These are phyloP conservation scores for Aristolochia contorta DNA, from an alignment of 164 flowering plant genomes.

Conservation along the genomic window DNA sequence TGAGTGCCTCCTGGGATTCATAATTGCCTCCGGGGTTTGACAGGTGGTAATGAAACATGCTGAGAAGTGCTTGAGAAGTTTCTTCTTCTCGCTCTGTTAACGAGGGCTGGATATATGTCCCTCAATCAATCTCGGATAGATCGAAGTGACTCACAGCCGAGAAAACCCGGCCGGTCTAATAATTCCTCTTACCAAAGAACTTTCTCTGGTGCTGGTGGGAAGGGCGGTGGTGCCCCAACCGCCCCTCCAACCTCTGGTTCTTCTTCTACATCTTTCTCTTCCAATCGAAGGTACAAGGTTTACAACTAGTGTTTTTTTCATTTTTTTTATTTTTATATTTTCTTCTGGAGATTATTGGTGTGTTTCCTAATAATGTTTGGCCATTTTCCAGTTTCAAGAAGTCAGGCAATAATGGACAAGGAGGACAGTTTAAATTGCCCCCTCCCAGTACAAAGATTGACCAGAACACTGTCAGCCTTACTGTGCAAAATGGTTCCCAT, in stretches of 20 bases:
- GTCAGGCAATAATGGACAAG: conserved; percentile 53
- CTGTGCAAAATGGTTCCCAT: conserved; percentile 48
- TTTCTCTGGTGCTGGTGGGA: conserved; percentile 35
- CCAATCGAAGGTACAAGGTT: conserved; percentile 36
- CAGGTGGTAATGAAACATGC: too few species aligned
- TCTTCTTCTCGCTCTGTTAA: background rate
- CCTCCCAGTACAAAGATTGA: conserved; percentile 21
- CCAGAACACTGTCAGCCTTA: conserved; percentile 12
- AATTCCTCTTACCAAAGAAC: conserved; percentile 37
- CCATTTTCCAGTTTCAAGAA: conserved; percentile 37
- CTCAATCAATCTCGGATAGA: conserved; percentile 66
- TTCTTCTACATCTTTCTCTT: conserved; percentile 12
- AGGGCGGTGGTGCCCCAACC: conserved; percentile 40
- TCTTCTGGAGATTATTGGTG: too few species aligned
- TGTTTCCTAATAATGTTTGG: background rate
- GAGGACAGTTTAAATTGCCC: conserved; percentile 42
- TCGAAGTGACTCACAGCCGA: conserved; percentile 38
- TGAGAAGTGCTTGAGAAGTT: too few species aligned
- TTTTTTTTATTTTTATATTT: too few species aligned
- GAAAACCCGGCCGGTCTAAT: conserved; percentile 34
- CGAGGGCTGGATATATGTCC: conserved; percentile 65
- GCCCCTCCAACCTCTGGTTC: conserved; percentile 19
- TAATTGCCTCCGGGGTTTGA: too few species aligned
- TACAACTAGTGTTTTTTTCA: too few species aligned
- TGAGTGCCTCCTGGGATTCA: too few species aligned